A percentile compares a stretch with the other conserved stretches of the same genome.
phyloP scores from a whole-genome alignment of 2,329 filamentous ascomycete genomes.

The Berkeleyomyces basicola region DNA sequence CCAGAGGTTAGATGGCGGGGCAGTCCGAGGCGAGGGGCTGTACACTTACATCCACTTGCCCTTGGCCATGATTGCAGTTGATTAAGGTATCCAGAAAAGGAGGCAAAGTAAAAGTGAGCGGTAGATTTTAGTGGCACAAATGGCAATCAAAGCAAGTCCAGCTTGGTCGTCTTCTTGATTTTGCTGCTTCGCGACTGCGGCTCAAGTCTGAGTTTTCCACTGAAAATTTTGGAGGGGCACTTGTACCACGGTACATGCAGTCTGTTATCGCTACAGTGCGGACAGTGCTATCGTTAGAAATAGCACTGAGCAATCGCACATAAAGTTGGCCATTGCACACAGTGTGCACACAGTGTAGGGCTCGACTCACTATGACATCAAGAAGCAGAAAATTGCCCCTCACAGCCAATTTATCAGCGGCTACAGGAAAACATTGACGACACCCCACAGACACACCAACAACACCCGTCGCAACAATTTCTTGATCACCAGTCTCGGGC shows the following conservation, averaged over 20 bases:
- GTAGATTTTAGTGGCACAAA: neutral
- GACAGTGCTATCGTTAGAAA: neutral
- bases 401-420: conserved; percentile 11
- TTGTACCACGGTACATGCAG: neutral
- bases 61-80: conserved; percentile 47
- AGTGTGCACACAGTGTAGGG: conserved; percentile 12
- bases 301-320: neutral
- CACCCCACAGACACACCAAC: neutral
- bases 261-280: conserved; percentile 1
- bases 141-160: neutral
- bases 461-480: neutral
- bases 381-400: conserved; percentile 13
- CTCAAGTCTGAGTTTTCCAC: neutral
- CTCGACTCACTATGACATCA: conserved; percentile 14
- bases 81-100: neutral
- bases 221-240: conserved; percentile 13
- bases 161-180: no score
- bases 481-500: no score
- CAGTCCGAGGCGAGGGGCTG: neutral
- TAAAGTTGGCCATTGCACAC: neutral
- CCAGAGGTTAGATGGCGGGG: conserved; percentile 12
- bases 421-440: no score
- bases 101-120: neutral
- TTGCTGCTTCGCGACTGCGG: no score
- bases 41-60: conserved; percentile 48